Conservation (phyloP, 441 rosid species). For the Sinapis alba region DNA sequence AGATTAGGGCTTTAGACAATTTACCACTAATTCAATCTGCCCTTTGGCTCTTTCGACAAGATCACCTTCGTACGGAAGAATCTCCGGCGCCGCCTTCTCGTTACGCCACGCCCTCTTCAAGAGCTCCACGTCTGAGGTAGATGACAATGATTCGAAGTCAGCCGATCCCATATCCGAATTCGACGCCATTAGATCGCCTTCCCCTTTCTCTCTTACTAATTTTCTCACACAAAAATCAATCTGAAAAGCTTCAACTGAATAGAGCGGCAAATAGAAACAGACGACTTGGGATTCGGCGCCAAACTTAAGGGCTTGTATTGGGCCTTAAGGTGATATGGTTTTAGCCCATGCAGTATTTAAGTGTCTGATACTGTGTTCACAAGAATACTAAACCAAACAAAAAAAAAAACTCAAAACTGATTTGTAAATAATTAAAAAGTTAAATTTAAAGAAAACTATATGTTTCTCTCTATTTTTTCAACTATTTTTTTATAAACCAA, state of each 20-base stretch:
- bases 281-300: background rate
- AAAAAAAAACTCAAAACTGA: background rate
- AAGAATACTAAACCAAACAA: background rate
- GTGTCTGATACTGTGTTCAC: background rate
- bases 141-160: slow-evolving; percentile 54
- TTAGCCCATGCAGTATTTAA: background rate
- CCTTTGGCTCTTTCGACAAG: slow-evolving; percentile 62
- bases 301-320: background rate
- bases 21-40: slow-evolving; percentile 62
- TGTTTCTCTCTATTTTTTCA: background rate
- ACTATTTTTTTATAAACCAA: background rate
- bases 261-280: slow-evolving; percentile 1
- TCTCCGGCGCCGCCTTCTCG: slow-evolving; percentile 80
- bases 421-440: background rate
- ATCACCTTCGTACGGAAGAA: slow-evolving; percentile 53
- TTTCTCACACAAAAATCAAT: background rate
- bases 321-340: background rate
- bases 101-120: slow-evolving; percentile 67
- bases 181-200: slow-evolving; percentile 25
- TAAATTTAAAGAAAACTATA: background rate
- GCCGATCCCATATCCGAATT: slow-evolving; percentile 28
- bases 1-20: slow-evolving; percentile 14
- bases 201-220: background rate
- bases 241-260: background rate
- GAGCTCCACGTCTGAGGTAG: slow-evolving; percentile 62